phyloP scores from a whole-genome alignment of 257 asterid genomes.

The Eustoma russellianum region DNA sequence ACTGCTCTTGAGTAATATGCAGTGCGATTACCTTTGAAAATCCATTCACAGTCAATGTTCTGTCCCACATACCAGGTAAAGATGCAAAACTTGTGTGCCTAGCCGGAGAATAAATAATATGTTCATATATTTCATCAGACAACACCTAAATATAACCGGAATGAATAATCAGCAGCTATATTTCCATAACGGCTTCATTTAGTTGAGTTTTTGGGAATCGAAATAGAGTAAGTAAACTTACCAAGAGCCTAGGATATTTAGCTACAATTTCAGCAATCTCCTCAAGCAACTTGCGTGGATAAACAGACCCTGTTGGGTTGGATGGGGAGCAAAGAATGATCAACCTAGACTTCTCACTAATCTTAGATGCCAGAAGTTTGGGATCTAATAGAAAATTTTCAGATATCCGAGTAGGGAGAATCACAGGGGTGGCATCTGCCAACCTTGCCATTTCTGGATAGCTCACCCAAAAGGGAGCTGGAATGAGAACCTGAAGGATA shows the following conservation, averaged over 20 bases:
- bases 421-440: conserved; percentile 90
- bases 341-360: conserved; percentile 76
- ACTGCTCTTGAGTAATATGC: neutral
- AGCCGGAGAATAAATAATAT: conserved; percentile 92
- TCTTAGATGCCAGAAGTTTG: conserved; percentile 64
- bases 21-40: conserved; percentile 70
- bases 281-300: conserved; percentile 73
- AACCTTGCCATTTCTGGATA: conserved; percentile 96
- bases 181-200: neutral
- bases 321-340: conserved; percentile 97
- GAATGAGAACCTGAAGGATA: conserved; percentile 68
- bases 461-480: conserved; percentile 99
- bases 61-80: conserved; percentile 91
- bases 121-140: conserved; percentile 94
- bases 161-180: neutral
- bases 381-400: conserved; percentile 80
- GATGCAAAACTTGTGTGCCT: conserved; percentile 94
- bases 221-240: conserved; percentile 27
- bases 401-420: conserved; percentile 68
- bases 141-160: conserved; percentile 45
- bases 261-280: conserved; percentile 84
- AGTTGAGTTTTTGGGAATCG: neutral
- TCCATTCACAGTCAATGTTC: conserved; percentile 93
- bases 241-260: conserved; percentile 89
- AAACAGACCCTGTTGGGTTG: conserved; percentile 97